phyloP scores from a whole-genome alignment of 768 basidiomycete species.

The Lactifluus hygrophoroides region DNA sequence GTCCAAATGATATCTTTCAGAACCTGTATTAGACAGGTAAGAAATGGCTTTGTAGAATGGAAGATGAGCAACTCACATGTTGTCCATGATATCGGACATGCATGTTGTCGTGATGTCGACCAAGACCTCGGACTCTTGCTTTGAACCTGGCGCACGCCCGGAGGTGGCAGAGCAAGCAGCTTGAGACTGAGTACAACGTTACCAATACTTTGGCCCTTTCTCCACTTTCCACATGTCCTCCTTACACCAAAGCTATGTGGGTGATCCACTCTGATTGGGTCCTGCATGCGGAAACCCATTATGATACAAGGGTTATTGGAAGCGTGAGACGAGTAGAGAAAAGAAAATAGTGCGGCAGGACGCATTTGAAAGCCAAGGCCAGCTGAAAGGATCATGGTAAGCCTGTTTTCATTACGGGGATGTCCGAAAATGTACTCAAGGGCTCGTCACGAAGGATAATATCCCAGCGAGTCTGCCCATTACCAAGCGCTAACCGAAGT shows the following conservation, averaged over 20 bases:
- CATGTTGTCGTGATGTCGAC: slow-evolving; percentile 55
- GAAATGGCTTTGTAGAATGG: neutral
- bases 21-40: slow-evolving; percentile 38
- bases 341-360: slow-evolving; percentile 40
- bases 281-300: slow-evolving; percentile 59
- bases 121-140: slow-evolving; percentile 32
- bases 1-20: slow-evolving; percentile 76
- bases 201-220: slow-evolving; percentile 36
- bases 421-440: slow-evolving; percentile 45
- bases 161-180: neutral
- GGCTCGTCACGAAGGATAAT: slow-evolving; percentile 89
- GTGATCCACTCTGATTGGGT: slow-evolving; percentile 65
- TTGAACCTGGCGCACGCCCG: neutral
- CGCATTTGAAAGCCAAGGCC: slow-evolving; percentile 65
- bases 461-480: slow-evolving; percentile 85
- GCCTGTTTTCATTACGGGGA: neutral
- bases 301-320: slow-evolving; percentile 49
- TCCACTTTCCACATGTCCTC: slow-evolving; percentile 44
- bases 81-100: slow-evolving; percentile 63
- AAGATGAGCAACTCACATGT: slow-evolving; percentile 5
- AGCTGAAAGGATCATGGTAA: slow-evolving; percentile 35
- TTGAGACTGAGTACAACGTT: neutral
- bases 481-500: slow-evolving; percentile 67
- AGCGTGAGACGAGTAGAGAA: slow-evolving; percentile 47
- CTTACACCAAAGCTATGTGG: slow-evolving; percentile 49